These are phyloP conservation scores for Rhizomucor pusillus DNA, from an alignment of 371 early-diverging fungal species.

Conservation along the genomic window DNA sequence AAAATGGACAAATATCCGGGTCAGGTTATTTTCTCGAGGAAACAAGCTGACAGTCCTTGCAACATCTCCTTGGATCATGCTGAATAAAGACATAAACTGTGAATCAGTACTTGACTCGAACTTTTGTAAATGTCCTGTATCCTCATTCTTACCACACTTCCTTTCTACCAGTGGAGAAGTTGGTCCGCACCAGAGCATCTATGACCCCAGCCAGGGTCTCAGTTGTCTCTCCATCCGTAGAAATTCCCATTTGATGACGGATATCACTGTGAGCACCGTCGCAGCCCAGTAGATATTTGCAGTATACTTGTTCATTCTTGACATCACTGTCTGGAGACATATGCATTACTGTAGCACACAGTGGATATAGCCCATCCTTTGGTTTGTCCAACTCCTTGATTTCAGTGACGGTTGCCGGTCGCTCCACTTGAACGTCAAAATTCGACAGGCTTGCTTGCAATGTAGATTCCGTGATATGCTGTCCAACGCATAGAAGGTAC, in stretches of 20 bases:
- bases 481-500: slow-evolving; percentile 43
- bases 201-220: slow-evolving; percentile 44
- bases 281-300: slow-evolving; percentile 41
- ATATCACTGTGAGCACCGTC: slow-evolving; percentile 50
- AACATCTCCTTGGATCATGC: slow-evolving; percentile 37
- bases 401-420: slow-evolving; percentile 36
- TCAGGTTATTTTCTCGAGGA: slow-evolving; percentile 43
- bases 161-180: slow-evolving; percentile 33
- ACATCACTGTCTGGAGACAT: slow-evolving; percentile 21
- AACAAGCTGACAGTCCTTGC: slow-evolving; percentile 39
- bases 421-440: slow-evolving; percentile 37
- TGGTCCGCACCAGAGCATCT: slow-evolving; percentile 45
- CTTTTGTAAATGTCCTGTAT: background rate
- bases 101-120: background rate
- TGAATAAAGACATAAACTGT: slow-evolving; percentile 4
- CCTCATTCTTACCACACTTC: slow-evolving; percentile 38
- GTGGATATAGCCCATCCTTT: slow-evolving; percentile 19
- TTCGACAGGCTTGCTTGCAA: slow-evolving; percentile 30
- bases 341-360: slow-evolving; percentile 37
- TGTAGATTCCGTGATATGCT: slow-evolving; percentile 44
- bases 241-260: slow-evolving; percentile 31
- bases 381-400: slow-evolving; percentile 6
- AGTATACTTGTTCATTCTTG: slow-evolving; percentile 28
- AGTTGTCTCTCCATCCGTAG: slow-evolving; percentile 37
- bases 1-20: slow-evolving; percentile 47